Evolutionary conservation across 129 eudicot genomes (phyloP).

Genomic region (Lonicera japonica): DNA sequence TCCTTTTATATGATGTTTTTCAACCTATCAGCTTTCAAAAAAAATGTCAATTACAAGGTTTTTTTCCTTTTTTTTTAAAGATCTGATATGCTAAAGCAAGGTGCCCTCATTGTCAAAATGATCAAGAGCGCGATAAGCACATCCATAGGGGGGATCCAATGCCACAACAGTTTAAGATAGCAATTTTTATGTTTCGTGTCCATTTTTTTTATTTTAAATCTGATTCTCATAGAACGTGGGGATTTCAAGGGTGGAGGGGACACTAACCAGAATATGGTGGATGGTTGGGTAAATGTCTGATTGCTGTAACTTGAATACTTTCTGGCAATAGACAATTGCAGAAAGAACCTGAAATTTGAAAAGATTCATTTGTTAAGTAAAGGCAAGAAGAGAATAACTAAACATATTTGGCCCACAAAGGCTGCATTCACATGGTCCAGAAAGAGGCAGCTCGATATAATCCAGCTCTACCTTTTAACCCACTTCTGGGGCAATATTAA

Average conservation of each 20-base stretch:
- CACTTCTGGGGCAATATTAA: too few species aligned
- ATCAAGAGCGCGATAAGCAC: too few species aligned
- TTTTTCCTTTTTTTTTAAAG: not conserved
- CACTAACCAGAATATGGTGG: slow-evolving; percentile 51
- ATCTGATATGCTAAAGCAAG: not conserved
- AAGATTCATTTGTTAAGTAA: not conserved
- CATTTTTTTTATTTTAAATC: too few species aligned
- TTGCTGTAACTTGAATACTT: slow-evolving; percentile 68
- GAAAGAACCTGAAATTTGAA: slow-evolving; percentile 60
- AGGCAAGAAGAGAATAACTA: not conserved
- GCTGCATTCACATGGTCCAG: too few species aligned
- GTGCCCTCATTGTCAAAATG: not conserved
- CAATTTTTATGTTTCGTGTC: not conserved
- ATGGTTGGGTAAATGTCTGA: slow-evolving; percentile 69
- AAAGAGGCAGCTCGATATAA: too few species aligned
- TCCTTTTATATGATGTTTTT: too few species aligned
- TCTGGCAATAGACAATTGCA: slow-evolving; percentile 92
- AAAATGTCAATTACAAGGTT: too few species aligned
- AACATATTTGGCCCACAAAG: not conserved
- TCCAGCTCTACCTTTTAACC: too few species aligned
- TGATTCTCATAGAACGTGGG: not conserved
- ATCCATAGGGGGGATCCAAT: too few species aligned
- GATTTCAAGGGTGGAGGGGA: not conserved
- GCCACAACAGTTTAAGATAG: not conserved
- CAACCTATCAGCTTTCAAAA: too few species aligned